These are phyloP conservation scores for Aspergillus costaricaensis DNA, from an alignment of 2,329 filamentous ascomycete species.

Conservation along the genomic window DNA sequence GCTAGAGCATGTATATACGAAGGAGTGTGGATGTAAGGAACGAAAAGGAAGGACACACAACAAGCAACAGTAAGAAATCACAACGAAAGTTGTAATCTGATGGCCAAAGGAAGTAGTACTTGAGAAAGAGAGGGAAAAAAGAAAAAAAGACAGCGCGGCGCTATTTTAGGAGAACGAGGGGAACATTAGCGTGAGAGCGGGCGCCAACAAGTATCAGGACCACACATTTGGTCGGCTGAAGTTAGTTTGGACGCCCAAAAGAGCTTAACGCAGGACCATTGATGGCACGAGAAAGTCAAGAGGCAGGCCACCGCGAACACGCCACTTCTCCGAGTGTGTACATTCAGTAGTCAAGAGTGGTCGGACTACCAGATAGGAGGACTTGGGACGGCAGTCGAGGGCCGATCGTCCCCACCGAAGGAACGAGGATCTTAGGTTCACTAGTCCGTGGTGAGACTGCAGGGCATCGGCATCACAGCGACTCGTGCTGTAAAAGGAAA, in stretches of 20 bases:
- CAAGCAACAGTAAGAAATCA: neutral
- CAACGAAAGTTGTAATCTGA: neutral
- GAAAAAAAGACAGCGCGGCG: conserved; percentile 13
- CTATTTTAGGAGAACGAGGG: conserved; percentile 22
- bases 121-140: conserved; percentile 4
- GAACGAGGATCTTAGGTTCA: conserved; percentile 26
- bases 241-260: conserved; percentile 8
- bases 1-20: conserved; percentile 7
- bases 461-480: conserved; percentile 18
- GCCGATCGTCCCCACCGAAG: conserved; percentile 29
- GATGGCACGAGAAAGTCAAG: conserved; percentile 5
- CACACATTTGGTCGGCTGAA: conserved; percentile 3
- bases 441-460: conserved; percentile 13
- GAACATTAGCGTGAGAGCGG: conserved; percentile 12
- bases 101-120: conserved; percentile 6
- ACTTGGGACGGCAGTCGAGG: conserved; percentile 25
- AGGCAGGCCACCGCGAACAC: conserved; percentile 12
- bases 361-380: conserved; percentile 10
- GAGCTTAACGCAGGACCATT: conserved; percentile 16
- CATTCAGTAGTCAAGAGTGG: conserved; percentile 15
- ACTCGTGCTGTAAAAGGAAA: conserved; percentile 14
- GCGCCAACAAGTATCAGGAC: conserved; percentile 9
- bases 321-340: conserved; percentile 19
- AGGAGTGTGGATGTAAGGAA: conserved; percentile 2
- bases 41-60: conserved; percentile 4